phyloP scores from a whole-genome alignment of 371 early-diverging fungal genomes.

The Mucor sp. region DNA sequence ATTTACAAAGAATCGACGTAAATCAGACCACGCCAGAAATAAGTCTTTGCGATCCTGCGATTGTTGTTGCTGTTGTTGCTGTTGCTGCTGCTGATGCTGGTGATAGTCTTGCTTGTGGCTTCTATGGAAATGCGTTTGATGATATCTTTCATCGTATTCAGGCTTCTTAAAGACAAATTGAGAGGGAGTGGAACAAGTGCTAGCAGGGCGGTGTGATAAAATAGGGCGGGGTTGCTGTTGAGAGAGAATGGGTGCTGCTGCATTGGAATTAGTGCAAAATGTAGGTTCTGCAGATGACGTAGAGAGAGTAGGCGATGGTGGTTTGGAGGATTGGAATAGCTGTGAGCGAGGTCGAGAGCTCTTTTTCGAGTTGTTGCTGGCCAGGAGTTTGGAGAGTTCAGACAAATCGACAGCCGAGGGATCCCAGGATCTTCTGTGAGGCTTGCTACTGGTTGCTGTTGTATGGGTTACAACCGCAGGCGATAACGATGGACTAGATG shows the following conservation, averaged over 20 bases:
- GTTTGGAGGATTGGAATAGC: conserved; percentile 36
- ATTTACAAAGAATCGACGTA: conserved; percentile 29
- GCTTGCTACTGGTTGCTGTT: conserved; percentile 37
- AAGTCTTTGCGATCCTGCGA: conserved; percentile 17
- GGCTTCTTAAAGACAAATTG: conserved; percentile 41
- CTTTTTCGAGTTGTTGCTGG: conserved; percentile 9
- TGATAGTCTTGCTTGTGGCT: neutral
- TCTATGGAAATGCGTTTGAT: conserved; percentile 34
- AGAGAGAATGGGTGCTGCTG: conserved; percentile 23
- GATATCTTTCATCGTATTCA: conserved; percentile 34
- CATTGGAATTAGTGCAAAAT: conserved; percentile 25
- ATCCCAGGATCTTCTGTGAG: conserved; percentile 26
- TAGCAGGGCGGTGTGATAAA: conserved; percentile 26
- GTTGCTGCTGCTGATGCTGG: neutral
- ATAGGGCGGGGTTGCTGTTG: conserved; percentile 28
- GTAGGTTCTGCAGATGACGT: conserved; percentile 35
- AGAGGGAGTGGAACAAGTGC: conserved; percentile 29
- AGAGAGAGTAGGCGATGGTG: conserved; percentile 33
- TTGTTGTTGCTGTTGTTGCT: neutral
- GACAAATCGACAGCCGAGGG: conserved; percentile 36
- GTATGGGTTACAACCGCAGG: conserved; percentile 47
- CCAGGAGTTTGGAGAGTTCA: conserved; percentile 37
- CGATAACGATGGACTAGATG: conserved; percentile 47
- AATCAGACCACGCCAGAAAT: conserved; percentile 38
- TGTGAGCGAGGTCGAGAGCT: conserved; percentile 39